Base-by-base conservation (phyloP, 805 yeast species). In the Wickerhamiella musiphila region DNA sequence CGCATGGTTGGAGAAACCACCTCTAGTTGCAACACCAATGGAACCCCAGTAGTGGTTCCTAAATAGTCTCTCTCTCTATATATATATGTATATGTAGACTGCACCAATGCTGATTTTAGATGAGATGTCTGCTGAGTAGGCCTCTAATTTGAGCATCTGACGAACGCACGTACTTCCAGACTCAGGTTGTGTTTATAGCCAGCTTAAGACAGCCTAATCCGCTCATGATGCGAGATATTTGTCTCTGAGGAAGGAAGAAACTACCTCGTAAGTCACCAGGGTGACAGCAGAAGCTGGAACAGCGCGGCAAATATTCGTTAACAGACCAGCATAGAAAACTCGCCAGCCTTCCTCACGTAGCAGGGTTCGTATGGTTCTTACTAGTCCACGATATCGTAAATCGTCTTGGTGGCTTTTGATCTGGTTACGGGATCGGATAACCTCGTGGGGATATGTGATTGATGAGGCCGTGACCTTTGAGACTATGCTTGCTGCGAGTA, bases 201-300 rank as follows among this genome's bases (percentile, higher is more conserved):
- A n/a, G n/a, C n/a, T n/a, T n/a, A n/a, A n/a, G n/a, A n/a, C n/a
- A n/a, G n/a, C n/a, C n/a, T n/a, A n/a, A n/a, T n/a, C n/a, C n/a
- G n/a, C n/a, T n/a, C n/a, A n/a, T n/a, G n/a, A n/a, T n/a, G n/a
- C n/a, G n/a, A n/a, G n/a, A 20, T 25, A 21, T 9, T 18, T 18
- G 25, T 13, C 9, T 5, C 23, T 23, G 18, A 20, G 11, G 13
- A 20, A 19, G 15, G 23, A 26, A 4, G 57, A 49, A 7, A 57
- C 51, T 17, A 53, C 28, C 45, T 90, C 98, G 53, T 79, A 90
- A 18, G 93, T 78, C 7, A 86, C 83, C 44, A 90, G 61, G 2
- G 98, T 90, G n/a, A 86, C 81, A 1, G 95, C 95, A 44, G 83
- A 70, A 1, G 94, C 84, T 3, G 98, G 98, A 0, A 86, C 81